Conservation (phyloP, 805 yeast genomes). For the Ogataea glucozyma region DNA sequence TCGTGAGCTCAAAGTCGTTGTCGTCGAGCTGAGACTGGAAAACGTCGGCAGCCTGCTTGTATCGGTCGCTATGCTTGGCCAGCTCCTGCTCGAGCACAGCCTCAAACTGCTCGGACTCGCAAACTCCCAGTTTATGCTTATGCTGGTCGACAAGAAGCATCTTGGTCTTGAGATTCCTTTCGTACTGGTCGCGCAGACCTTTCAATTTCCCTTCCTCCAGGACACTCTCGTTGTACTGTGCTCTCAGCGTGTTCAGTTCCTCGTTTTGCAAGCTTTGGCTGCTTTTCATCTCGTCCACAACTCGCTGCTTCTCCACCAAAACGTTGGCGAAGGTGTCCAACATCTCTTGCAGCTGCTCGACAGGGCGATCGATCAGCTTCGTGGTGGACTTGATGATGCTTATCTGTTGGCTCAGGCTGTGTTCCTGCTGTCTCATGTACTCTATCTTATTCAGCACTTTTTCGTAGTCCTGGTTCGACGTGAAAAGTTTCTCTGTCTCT, state of each 20-base stretch:
- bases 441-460: constrained; percentile 64
- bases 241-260: constrained; percentile 29
- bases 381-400: constrained; percentile 50
- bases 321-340: constrained; percentile 43
- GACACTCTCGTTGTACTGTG: constrained; percentile 39
- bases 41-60: constrained; percentile 3
- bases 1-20: constrained; percentile 16
- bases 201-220: constrained; percentile 57
- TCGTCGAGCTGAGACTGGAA: constrained; percentile 18
- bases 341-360: constrained; percentile 40
- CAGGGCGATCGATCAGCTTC: constrained; percentile 45
- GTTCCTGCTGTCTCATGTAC: constrained; percentile 49
- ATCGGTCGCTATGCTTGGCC: background rate
- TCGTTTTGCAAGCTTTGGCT: constrained; percentile 20
- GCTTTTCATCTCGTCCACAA: constrained; percentile 15
- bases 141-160: constrained; percentile 13
- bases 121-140: constrained; percentile 7
- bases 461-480: constrained; percentile 80
- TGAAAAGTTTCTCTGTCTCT: constrained; percentile 64
- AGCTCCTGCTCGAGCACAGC: constrained; percentile 11
- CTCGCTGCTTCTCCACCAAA: constrained; percentile 27
- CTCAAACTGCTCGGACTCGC: constrained; percentile 14
- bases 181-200: constrained; percentile 32
- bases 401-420: constrained; percentile 50
- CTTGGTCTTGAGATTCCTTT: constrained; percentile 19